Base-by-base conservation (phyloP, 352 stramenopile genomes). In the Phytophthora pistaciae region DNA sequence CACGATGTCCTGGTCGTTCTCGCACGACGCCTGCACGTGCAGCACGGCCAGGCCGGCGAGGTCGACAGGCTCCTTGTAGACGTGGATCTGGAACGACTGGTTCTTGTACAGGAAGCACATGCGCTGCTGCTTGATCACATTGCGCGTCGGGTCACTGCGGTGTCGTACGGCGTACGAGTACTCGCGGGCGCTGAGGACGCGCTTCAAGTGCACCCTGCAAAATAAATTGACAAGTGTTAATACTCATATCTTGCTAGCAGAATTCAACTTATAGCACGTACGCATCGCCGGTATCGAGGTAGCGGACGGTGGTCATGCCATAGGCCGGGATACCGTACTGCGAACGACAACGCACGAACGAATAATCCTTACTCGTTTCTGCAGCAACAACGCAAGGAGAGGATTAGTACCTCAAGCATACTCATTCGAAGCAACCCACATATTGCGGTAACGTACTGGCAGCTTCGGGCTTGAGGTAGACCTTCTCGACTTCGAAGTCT, bases 81-180 rank as follows among this genome's bases (percentile, higher is more conserved):
- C 75, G 70, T 96, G 88, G 48, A 96, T 90, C 72, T 96, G 87
- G 72, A 94, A 93, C 44, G 88, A 96, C 72, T 94, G 88, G 72
- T 94, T 94, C 68, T 92, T 76, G 75, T 94, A 93, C 54, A 96
- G 56, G 40, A 96, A 96, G 69, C 88, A 96, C 70, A 94, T 93
- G 50, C 88, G 88, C 68, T 94, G 87, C 77, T 96, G 88, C 79
- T 96, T 96, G 75, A 96, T 94, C 67, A 94, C 84, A 50, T 91
- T 76, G 42, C 88, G 85, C 40, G 58, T 83, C 25, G 77, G 83
- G 62, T 94, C 88, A 44, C 56, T 79, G 48, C 88, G 88, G 78
- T 94, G 88, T 66, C 83, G 82, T 74, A 96, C 85, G 18, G 88
- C 88, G 70, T 93, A 96, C 66, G 85, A 85, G 78, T 94, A 96